Evolutionary conservation across 202 grass and related monocot species (phyloP), one percentile per base, ranked within the genome.

Genomic region (Cymbopogon flexuosus): DNA sequence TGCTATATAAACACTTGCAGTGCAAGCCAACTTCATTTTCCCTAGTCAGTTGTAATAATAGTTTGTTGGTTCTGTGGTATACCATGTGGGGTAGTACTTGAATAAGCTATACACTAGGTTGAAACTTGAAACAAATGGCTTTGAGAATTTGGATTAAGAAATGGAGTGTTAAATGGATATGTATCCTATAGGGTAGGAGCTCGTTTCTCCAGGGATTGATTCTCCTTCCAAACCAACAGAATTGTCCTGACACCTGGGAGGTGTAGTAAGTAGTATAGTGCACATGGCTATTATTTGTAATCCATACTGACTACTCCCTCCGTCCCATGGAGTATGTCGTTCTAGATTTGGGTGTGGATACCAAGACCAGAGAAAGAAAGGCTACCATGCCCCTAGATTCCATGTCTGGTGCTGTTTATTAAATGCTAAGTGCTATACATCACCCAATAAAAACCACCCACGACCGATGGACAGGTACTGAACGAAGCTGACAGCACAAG

Each of bases 241-340:
- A 83, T 7, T 46, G 57, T 83, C 33, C 10, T n/a, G 69, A 60
- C 37, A 60, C 35, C 29, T 72, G 43, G 37, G 68, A 49, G 59
- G 66, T 66, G 16, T 57, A 57, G 67, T 16, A 22, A 49, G 5
- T 19, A 51, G 29, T 65, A 35, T 54, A 36, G 42, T 51, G 31
- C 51, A 4, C 0, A 62, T 56, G 43, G 2, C 12, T 37, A 49
- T 22, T 31, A 78, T 64, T 70, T 78, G 22, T 65, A 65, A 27
- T 42, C 30, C 64, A 24, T 73, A 62, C 10, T 41, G 42, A 45
- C 24, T 31, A 54, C 33, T 34, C 33, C 33, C 33, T 34, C 33
- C 4, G 33, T 34, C 4, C 33, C 33, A 3, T 34, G 33, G 4
- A 34, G 33, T 34, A 34, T 34, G 33, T 34, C 33, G 33, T 34